Evolutionary conservation across 306 rosid genomes (phyloP).

Genomic region (Rubus idaeus): DNA sequence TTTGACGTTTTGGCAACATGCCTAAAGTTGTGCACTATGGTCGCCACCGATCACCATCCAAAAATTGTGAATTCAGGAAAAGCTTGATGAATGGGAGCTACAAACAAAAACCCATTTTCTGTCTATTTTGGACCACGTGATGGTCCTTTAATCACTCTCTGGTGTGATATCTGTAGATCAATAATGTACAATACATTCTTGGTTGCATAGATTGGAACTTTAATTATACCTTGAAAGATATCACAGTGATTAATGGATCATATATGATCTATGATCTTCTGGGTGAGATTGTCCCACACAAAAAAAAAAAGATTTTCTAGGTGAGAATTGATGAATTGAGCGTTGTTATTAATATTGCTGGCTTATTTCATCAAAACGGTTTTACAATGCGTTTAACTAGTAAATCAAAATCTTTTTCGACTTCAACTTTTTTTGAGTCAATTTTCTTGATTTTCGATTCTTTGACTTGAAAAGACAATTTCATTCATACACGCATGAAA

Average conservation of each 20-base stretch:
- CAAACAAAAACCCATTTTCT: not conserved
- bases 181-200: not conserved
- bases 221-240: not conserved
- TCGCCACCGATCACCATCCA: not conserved
- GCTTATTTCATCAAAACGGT: not conserved
- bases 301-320: no score
- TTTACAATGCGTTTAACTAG: accelerated
- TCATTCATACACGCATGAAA: not conserved
- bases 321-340: not conserved
- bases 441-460: not conserved
- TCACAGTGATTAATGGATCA: not conserved
- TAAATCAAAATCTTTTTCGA: not conserved
- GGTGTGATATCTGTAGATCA: not conserved
- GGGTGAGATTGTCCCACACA: no score
- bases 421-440: accelerated
- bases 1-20: not conserved
- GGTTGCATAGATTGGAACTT: not conserved
- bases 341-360: accelerated
- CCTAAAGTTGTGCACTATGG: not conserved
- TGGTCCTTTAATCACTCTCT: not conserved
- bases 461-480: not conserved
- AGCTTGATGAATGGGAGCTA: constrained; percentile 1
- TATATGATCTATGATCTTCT: no score
- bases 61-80: not conserved
- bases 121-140: not conserved